A percentile compares a stretch with the other conserved stretches of the same genome.
Conservation (phyloP, 768 basidiomycete species). For the Postia placenta region DNA sequence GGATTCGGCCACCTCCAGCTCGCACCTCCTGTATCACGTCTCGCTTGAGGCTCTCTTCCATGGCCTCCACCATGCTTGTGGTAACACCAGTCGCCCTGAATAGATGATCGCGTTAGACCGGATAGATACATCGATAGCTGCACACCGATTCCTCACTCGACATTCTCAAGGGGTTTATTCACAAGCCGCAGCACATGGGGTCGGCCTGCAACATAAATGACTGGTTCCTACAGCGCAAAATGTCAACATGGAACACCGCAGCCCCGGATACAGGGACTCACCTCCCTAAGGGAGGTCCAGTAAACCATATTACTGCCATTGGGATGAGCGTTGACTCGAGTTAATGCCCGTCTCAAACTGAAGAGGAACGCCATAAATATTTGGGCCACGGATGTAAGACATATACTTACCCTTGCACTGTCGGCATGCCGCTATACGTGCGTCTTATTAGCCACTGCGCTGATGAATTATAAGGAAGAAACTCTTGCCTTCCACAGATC, state of each 20-base stretch:
- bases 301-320: slow-evolving; percentile 69
- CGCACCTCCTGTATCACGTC: slow-evolving; percentile 84
- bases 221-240: slow-evolving; percentile 74
- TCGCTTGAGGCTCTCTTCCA: slow-evolving; percentile 83
- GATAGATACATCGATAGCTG: no score
- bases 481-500: slow-evolving; percentile 68
- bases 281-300: slow-evolving; percentile 96
- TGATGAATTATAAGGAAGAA: neutral
- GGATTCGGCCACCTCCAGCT: slow-evolving; percentile 63
- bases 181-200: slow-evolving; percentile 89
- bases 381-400: neutral
- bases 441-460: no score
- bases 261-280: slow-evolving; percentile 24
- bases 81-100: slow-evolving; percentile 88
- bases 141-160: slow-evolving; percentile 56
- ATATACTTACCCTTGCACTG: slow-evolving; percentile 65
- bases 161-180: slow-evolving; percentile 86
- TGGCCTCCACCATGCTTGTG: slow-evolving; percentile 82
- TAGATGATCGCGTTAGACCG: no score
- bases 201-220: slow-evolving; percentile 80
- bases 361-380: neutral
- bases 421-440: slow-evolving; percentile 81
- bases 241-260: slow-evolving; percentile 4
- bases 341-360: slow-evolving; percentile 74
- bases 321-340: slow-evolving; percentile 74